Evolutionary conservation across 1,284 basidiomycete species (phyloP).

Genomic region (Malassezia restricta): DNA sequence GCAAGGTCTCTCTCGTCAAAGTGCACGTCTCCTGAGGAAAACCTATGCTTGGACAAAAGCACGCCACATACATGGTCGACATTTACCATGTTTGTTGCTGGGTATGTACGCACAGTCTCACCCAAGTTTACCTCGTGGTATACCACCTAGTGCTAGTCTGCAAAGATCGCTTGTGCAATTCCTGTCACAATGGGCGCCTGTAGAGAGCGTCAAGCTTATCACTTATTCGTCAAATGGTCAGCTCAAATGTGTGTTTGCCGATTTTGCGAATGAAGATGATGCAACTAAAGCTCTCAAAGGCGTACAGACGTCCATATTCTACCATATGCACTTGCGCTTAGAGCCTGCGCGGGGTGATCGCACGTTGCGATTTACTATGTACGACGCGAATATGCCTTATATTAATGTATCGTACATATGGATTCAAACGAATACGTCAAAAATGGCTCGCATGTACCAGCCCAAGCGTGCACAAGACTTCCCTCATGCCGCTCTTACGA

Average conservation of each 20-base stretch:
- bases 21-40: no score
- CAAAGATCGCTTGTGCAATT: not conserved
- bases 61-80: not conserved
- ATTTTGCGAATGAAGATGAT: not conserved
- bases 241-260: not conserved
- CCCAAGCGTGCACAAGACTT: no score
- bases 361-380: conserved; percentile 3
- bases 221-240: not conserved
- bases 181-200: not conserved
- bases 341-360: not conserved
- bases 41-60: no score
- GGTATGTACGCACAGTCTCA: not conserved
- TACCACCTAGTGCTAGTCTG: not conserved
- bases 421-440: no score
- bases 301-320: not conserved
- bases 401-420: no score
- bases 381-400: not conserved
- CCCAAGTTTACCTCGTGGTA: not conserved
- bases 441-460: no score
- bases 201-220: not conserved
- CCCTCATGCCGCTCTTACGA: no score
- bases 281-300: not conserved
- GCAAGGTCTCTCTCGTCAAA: no score
- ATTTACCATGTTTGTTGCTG: conserved; percentile 2
- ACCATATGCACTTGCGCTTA: not conserved